Base-by-base conservation (phyloP, 1,284 basidiomycete genomes). In the Mycosarcoma mackinlayi region DNA sequence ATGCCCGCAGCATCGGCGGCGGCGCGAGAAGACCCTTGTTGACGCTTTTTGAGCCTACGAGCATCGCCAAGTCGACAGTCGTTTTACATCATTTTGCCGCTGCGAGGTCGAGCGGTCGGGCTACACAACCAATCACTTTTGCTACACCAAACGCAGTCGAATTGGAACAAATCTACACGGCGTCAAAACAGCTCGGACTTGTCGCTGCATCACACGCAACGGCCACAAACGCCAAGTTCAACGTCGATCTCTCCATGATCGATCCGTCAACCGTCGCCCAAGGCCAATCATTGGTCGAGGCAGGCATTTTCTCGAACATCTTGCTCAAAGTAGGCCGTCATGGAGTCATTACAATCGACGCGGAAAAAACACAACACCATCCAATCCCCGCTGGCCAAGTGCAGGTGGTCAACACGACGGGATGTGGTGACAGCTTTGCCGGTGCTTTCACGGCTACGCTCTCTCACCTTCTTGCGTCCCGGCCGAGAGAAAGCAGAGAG, bases 351-450 rank as follows among this genome's bases (percentile, higher is more conserved):
- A 38, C 51, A 1, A 39, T 75, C 34, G 52, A 60, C 31, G 42
- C 35, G 1, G 14, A 27, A 0, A 28, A 47, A 10, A 31, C 52
- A 18, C 49, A 30, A 3, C 71, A 76, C 19, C 56, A 70, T n/a
- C 75, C 64, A 0, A 50, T 70, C n/a, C 59, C 65, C 2, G 24
- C 56, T 55, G 44, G 60, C 39, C 7, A 50, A 30, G 37, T 57
- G 4, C 3, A 45, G 2, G 31, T 68, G 1, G 53, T 72, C 38
- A 82, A 77, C 53, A 79, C 76, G 2, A 81, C 80, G 0, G 80
- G 80, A 1, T 78, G 78, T 21, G 80, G 80, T n/a, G 80, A 82
- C 54, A 75, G 76, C 19, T 81, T 81, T 37, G 75, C 72, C 16
- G 79, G 79, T 6, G 75, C 70, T 4, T 60, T 82, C 31, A 45